Percentiles rank a stretch among this genome's conserved stretches.
phyloP scores from a whole-genome alignment of 495 filamentous ascomycete genomes.

The Talaromyces nanjingensis region DNA sequence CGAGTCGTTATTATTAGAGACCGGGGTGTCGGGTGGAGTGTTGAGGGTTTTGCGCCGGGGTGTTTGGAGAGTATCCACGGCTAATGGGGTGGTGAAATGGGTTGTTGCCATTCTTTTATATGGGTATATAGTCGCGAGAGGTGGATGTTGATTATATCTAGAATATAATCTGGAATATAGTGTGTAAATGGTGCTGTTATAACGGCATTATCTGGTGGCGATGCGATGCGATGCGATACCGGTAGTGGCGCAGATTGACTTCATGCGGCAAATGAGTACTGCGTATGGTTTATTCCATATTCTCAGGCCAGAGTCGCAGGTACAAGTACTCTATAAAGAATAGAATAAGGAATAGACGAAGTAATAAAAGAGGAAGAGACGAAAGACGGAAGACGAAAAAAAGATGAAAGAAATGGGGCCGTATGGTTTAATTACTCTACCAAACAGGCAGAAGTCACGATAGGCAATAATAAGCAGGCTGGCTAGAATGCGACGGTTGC shows the following conservation, averaged over 20 bases:
- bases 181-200: neutral
- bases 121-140: neutral
- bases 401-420: neutral
- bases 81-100: neutral
- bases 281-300: neutral
- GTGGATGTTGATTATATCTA: neutral
- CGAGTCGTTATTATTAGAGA: neutral
- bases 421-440: neutral
- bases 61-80: neutral
- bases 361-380: neutral
- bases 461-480: neutral
- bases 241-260: constrained; percentile 2
- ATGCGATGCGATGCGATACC: constrained; percentile 1
- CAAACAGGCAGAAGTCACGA: neutral
- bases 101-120: neutral
- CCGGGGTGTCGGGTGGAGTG: constrained; percentile 8
- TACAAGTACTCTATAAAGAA: neutral
- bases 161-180: neutral
- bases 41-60: neutral
- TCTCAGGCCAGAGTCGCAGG: neutral
- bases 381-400: neutral
- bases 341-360: neutral
- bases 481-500: neutral
- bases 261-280: constrained; percentile 15
- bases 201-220: neutral